Conservation (phyloP, 108 stramenopile species). For the Conticribra guillardii region DNA sequence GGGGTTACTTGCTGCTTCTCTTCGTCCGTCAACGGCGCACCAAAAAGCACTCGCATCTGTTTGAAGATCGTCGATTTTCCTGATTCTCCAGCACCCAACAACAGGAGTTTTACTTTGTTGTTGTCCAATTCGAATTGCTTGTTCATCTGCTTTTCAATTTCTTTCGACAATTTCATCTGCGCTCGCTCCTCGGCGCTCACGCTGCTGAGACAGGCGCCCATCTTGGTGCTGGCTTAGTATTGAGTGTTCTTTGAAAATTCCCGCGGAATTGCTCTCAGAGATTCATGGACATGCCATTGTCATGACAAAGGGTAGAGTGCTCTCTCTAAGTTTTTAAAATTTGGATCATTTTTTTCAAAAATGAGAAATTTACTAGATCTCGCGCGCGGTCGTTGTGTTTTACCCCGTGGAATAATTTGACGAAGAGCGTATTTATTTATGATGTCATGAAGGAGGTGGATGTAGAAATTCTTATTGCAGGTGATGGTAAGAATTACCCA, state of each 20-base stretch:
- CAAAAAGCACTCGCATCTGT: constrained; percentile 91
- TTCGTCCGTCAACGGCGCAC: constrained; percentile 76
- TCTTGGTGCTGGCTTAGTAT: neutral
- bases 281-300: too few species aligned
- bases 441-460: constrained; percentile 16
- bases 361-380: too few species aligned
- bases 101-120: constrained; percentile 93
- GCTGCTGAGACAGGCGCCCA: constrained; percentile 50
- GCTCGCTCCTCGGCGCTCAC: constrained; percentile 19
- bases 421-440: neutral
- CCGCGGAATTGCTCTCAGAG: too few species aligned
- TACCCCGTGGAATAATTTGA: neutral
- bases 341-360: too few species aligned
- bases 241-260: too few species aligned
- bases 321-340: too few species aligned
- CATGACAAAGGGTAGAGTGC: too few species aligned
- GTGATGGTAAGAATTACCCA: constrained; percentile 75
- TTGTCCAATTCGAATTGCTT: constrained; percentile 48
- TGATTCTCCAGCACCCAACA: constrained; percentile 98
- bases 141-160: constrained; percentile 49
- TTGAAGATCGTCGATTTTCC: constrained; percentile 99
- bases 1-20: constrained; percentile 85
- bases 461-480: constrained; percentile 45
- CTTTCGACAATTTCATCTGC: constrained; percentile 45
- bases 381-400: too few species aligned